Base-by-base conservation (phyloP, 345 rosid genomes). In the Trapa incisa region DNA sequence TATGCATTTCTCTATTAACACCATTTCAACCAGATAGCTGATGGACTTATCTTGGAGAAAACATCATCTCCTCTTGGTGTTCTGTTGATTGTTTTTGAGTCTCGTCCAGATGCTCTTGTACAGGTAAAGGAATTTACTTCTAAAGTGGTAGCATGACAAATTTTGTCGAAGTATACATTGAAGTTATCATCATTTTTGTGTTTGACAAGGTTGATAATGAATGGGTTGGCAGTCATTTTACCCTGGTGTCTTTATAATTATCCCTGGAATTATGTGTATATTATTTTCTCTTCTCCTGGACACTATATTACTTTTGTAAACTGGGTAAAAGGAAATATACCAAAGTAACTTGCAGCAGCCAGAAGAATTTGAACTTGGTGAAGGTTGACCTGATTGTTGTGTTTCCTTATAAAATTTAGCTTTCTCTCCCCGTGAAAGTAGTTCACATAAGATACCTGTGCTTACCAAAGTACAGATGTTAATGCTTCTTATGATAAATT, bases 21-120 rank as follows among this genome's bases (percentile, higher is more conserved):
- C 58, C 52, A 33, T 71, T 69, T 56, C 37, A 72, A 73, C 57
- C 93, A 91, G 99, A 75, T 95, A 61, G 93, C 99, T 65, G 96
- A 91, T 80, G 96, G 97, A 71, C 97, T 95, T 43, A 53, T 89
- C 68, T 72, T 95, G 65, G 99, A 95, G 84, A 91, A 91, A 86
- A 95, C 96, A 53, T 86, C 99, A 66, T 86, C 89, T 73, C 96
- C 99, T 64, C 79, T 95, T 79, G 99, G 97, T 10, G 99, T 91
- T 74, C 96, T 95, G 74, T 77, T 95, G 76, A 87, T 95, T 79
- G 87, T 95, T 75, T 95, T 95, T 71, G 99, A 91, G 80, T 85
- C 97, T 66, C 93, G 96, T 64, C 99, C 97, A 71, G 97, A 95
- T 65, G 97, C 99, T 50, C 83, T 95, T 47, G 96, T 95, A 52